These are phyloP conservation scores for Yarrowia sp. DNA, from an alignment of 805 yeast species.

Conservation along the genomic window DNA sequence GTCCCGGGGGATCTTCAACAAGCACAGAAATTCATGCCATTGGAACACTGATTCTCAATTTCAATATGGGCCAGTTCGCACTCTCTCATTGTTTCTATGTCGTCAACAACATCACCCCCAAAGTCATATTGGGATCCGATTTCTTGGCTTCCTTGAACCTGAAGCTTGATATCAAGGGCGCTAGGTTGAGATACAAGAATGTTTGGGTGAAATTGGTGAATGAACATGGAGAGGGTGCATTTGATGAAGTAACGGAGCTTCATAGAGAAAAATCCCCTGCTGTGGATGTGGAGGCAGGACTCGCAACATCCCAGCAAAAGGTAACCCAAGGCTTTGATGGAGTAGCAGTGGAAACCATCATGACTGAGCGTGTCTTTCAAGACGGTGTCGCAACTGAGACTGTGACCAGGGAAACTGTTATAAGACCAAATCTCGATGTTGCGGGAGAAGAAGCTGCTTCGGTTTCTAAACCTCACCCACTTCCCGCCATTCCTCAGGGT, in stretches of 20 bases:
- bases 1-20: neutral
- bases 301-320: neutral
- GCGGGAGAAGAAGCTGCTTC: neutral
- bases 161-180: conserved; percentile 5
- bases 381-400: conserved; percentile 7
- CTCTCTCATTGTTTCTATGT: conserved; percentile 15
- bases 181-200: conserved; percentile 2
- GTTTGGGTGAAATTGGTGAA: conserved; percentile 6
- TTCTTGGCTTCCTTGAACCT: neutral
- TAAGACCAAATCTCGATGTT: neutral
- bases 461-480: neutral
- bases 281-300: neutral
- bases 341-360: neutral
- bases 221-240: conserved; percentile 6
- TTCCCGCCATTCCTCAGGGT: neutral
- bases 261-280: neutral
- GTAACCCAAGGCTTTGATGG: neutral
- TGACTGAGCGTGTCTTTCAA: conserved; percentile 5
- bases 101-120: neutral
- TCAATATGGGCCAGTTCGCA: conserved; percentile 21
- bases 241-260: neutral
- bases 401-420: neutral
- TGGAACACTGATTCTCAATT: conserved; percentile 15
- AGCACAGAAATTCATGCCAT: neutral
- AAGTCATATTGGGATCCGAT: neutral